Conservation (phyloP, 2,329 filamentous ascomycete species). For the Monosporascus sp. region DNA sequence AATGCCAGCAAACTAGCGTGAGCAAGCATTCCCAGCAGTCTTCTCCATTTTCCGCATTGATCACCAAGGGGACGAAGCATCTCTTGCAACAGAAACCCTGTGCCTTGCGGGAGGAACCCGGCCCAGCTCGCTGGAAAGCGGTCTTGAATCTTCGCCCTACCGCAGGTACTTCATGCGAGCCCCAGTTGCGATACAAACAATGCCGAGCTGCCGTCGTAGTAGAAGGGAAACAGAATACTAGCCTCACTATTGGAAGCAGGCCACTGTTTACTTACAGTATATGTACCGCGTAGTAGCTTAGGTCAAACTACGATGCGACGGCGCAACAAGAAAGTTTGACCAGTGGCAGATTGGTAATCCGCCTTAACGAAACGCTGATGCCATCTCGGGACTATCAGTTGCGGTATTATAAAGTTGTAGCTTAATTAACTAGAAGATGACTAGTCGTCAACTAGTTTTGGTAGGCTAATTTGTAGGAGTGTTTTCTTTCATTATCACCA, state of each 20-base stretch:
- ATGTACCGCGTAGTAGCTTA: too few relatives aligned
- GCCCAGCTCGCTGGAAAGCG: conserved; percentile 13
- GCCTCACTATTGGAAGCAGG: too few relatives aligned
- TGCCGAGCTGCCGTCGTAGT: not conserved
- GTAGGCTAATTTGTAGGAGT: not conserved
- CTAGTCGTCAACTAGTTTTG: too few relatives aligned
- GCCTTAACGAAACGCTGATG: not conserved
- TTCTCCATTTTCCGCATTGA: conserved; percentile 19
- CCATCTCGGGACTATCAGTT: not conserved
- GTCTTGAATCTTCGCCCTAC: conserved; percentile 12
- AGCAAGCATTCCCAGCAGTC: not conserved
- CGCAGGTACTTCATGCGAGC: conserved; percentile 14
- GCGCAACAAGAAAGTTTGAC: conserved; percentile 7
- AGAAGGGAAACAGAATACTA: too few relatives aligned
- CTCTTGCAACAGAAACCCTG: conserved; percentile 20
- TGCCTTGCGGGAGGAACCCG: conserved; percentile 14
- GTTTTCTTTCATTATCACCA: not conserved
- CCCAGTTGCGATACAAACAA: not conserved
- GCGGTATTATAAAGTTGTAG: not conserved
- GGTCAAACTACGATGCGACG: too few relatives aligned
- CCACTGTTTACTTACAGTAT: too few relatives aligned
- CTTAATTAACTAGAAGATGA: not conserved
- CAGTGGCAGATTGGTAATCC: not conserved
- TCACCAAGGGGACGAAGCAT: conserved; percentile 21
- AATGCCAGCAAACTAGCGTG: conserved; percentile 5